Base-by-base conservation (phyloP, 495 filamentous ascomycete species). In the Lophium mytilinum region DNA sequence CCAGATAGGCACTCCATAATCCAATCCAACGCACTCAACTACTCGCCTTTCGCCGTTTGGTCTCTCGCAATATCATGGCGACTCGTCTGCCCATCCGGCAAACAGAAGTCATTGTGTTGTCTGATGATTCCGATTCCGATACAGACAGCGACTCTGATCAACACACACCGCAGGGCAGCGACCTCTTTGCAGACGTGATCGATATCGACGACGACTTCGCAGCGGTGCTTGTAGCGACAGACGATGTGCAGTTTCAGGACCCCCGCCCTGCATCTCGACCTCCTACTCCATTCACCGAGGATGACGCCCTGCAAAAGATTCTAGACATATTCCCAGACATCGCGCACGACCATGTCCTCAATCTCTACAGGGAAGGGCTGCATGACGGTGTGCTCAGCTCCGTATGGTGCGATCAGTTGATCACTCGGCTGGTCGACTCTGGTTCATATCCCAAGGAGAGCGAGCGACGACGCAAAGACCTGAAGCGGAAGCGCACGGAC, bases 321-420 rank as follows among this genome's bases (percentile, higher is more conserved):
- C 54, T 70, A 3, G 65, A 70, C 37, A 64, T 73, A 18, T 66
- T 73, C 43, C 70, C 70, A 18, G 67, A 72, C 42, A 69, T 73
- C 42, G 46, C 54, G 17, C 59, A 66, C 37, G 63, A 73, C 10
- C 54, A 72, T 52, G 68, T 70, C 18, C 39, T 57, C 15, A 37
- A 47, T 12, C 58, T 69, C 33, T 70, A 68, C 46, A 45, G 37
- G 34, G 56, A 63, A 17, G 41, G 37, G 3, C 60, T 52, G 24
- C 52, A 57, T 30, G 50, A 46, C 1, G 50, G 48, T 15, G 52
- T 37, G 9, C 49, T 40, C 18, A 58, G 52, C 30, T 52, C 42
- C 0, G 41, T 17, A 30, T 35, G 41, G 37, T 62, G 64, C 48
- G 55, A 61, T 40, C 41, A 24, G 15, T 17, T 72, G 14, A 60